Evolutionary conservation across 441 rosid species (phyloP).

Genomic region (Gossypium schwendimanii): DNA sequence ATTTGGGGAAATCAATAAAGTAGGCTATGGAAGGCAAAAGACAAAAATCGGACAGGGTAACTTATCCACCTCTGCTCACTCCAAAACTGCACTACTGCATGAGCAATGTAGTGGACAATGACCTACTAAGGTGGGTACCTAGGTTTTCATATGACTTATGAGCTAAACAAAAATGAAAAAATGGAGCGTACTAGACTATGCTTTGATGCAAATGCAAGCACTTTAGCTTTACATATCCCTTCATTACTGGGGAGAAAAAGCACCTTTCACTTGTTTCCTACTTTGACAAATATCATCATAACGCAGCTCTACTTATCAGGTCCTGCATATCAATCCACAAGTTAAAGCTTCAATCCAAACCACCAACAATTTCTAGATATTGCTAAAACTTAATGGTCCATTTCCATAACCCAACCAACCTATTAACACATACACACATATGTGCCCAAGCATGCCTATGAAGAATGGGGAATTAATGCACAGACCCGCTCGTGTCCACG

Average conservation of each 20-base stretch:
- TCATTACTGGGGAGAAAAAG: not conserved
- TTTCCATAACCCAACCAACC: not conserved
- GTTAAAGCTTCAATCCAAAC: not conserved
- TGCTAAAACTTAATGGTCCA: not conserved
- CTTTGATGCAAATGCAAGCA: not conserved
- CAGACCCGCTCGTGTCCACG: too few relatives aligned
- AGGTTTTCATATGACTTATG: too few relatives aligned
- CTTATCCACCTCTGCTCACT: not conserved
- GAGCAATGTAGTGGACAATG: too few relatives aligned
- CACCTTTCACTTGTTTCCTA: constrained; percentile 2
- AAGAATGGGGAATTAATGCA: not conserved
- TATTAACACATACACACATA: not conserved
- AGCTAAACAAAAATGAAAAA: not conserved
- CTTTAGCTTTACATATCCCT: not conserved
- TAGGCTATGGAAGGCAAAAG: not conserved
- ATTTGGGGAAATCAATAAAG: not conserved
- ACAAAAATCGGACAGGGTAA: constrained; percentile 11
- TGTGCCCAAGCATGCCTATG: not conserved
- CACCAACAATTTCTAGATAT: constrained; percentile 7
- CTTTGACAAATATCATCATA: not conserved
- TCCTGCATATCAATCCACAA: not conserved
- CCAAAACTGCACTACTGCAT: too few relatives aligned
- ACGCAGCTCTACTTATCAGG: not conserved
- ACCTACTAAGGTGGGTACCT: too few relatives aligned
- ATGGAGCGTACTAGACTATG: not conserved